phyloP scores from a whole-genome alignment of 2,329 filamentous ascomycete species.

The Thielaviopsis cerberus region DNA sequence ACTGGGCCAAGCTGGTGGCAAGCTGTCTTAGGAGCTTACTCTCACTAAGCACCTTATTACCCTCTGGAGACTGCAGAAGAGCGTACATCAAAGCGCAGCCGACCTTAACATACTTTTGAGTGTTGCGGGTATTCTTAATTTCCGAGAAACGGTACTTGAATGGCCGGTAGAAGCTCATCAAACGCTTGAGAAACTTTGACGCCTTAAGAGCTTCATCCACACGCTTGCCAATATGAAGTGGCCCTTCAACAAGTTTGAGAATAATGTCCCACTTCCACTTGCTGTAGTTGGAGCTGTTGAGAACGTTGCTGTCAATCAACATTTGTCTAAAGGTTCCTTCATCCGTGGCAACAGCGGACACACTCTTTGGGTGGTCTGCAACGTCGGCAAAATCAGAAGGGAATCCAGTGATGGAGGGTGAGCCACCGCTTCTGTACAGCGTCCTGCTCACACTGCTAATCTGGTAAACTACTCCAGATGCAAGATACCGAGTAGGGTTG shows the following conservation, averaged over 20 bases:
- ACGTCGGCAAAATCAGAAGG: slow-evolving; percentile 24
- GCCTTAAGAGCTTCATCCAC: slow-evolving; percentile 86
- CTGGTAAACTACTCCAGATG: slow-evolving; percentile 85
- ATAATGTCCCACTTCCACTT: slow-evolving; percentile 99
- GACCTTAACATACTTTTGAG: slow-evolving; percentile 80
- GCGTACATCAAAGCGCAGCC: slow-evolving; percentile 79
- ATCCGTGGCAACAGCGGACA: slow-evolving; percentile 19
- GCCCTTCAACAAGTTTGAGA: slow-evolving; percentile 76
- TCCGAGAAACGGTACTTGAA: slow-evolving; percentile 95
- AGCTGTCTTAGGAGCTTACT: slow-evolving; percentile 88
- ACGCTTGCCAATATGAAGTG: slow-evolving; percentile 73
- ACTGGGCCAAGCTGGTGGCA: slow-evolving; percentile 86
- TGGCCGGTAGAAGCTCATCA: slow-evolving; percentile 86
- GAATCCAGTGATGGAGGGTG: not conserved
- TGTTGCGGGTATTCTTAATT: slow-evolving; percentile 73
- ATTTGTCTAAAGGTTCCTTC: slow-evolving; percentile 47
- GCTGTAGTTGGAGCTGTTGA: slow-evolving; percentile 72
- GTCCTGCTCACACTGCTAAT: slow-evolving; percentile 95
- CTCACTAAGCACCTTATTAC: slow-evolving; percentile 66
- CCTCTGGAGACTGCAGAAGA: slow-evolving; percentile 69
- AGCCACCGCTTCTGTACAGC: slow-evolving; percentile 52
- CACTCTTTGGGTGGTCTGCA: slow-evolving; percentile 32
- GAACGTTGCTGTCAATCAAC: slow-evolving; percentile 60
- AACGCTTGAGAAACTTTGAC: slow-evolving; percentile 86
- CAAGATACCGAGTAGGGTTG: slow-evolving; percentile 54